Conservation (phyloP, 345 rosid genomes). For the Citrus reticulata region DNA sequence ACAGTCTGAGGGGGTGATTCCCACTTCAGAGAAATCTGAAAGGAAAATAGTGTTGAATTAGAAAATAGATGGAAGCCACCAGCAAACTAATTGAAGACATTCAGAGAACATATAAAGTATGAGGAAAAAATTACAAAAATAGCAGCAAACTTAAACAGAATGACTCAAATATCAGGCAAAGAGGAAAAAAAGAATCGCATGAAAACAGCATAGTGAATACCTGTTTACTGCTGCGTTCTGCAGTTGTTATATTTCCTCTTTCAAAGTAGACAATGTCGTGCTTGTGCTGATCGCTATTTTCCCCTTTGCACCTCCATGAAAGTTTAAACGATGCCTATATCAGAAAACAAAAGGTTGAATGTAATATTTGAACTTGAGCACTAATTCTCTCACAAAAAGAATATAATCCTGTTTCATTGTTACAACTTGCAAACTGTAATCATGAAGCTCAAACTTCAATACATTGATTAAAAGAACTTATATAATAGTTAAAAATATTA, state of each 20-base stretch:
- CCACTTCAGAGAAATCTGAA: constrained; percentile 95
- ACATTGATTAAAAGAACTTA: background rate
- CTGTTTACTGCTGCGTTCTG: constrained; percentile 93
- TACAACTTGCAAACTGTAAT: background rate
- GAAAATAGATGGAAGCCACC: constrained; percentile 16
- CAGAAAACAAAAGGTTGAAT: constrained; percentile 22
- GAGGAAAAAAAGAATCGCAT: constrained; percentile 1
- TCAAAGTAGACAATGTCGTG: constrained; percentile 96
- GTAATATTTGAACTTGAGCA: constrained; percentile 5
- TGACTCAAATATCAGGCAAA: background rate
- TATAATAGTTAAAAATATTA: background rate
- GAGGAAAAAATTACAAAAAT: background rate
- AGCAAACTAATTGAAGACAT: background rate
- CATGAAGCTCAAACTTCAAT: background rate
- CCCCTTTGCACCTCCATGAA: constrained; percentile 91
- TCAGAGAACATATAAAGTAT: background rate
- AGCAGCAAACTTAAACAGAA: background rate
- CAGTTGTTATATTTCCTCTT: constrained; percentile 84
- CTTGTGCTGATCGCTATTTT: constrained; percentile 81
- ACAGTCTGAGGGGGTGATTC: constrained; percentile 87
- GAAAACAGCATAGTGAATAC: constrained; percentile 31
- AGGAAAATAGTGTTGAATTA: constrained; percentile 22
- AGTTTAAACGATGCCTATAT: constrained; percentile 95
- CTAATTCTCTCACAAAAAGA: background rate
- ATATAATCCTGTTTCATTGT: background rate